Conservation (phyloP, 2,329 filamentous ascomycete genomes). For the Fusarium nisikadoi region DNA sequence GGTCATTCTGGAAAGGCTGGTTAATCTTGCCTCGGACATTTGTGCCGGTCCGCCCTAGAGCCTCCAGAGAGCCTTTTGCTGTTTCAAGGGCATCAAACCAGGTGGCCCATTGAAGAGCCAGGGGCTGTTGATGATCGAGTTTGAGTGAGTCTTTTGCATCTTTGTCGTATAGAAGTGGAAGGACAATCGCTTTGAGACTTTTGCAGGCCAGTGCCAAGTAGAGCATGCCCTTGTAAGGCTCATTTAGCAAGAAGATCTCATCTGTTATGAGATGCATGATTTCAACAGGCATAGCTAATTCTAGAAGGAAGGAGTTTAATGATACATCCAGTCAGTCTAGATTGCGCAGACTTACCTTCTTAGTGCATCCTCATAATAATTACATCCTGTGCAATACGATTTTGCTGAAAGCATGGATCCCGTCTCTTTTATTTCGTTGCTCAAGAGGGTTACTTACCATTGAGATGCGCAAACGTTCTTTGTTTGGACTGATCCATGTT, state of each 20-base stretch:
- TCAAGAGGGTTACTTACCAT: neutral
- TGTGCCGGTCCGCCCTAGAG: neutral
- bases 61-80: constrained; percentile 20
- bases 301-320: neutral
- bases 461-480: neutral
- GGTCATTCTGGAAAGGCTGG: constrained; percentile 6
- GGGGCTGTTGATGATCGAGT: constrained; percentile 4
- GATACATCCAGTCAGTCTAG: neutral
- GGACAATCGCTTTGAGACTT: neutral
- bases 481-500: neutral
- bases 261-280: constrained; percentile 18
- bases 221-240: constrained; percentile 13
- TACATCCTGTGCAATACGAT: neutral
- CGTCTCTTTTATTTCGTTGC: neutral
- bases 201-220: constrained; percentile 15
- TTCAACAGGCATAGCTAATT: constrained; percentile 23
- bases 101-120: constrained; percentile 29
- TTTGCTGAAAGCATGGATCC: neutral
- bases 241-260: constrained; percentile 5
- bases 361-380: neutral
- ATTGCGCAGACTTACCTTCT: neutral
- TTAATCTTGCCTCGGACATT: constrained; percentile 12
- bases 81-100: constrained; percentile 28
- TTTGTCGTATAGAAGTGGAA: constrained; percentile 19
- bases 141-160: constrained; percentile 14